Base-by-base conservation (phyloP, 2,329 filamentous ascomycete species). In the Didymella pinodella region DNA sequence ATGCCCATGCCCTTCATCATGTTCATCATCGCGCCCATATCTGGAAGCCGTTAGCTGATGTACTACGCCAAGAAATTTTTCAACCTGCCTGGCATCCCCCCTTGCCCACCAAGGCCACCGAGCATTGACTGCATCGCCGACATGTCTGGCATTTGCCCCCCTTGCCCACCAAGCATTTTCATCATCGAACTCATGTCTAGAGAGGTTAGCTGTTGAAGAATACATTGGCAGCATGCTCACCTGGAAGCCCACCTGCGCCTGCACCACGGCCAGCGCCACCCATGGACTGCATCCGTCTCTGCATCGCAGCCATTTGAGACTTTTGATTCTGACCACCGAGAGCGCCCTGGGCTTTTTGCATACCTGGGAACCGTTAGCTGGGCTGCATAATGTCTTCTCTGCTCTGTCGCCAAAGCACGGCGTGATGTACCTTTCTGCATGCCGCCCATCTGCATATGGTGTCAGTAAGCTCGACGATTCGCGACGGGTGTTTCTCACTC, bases 271-370 rank as follows among this genome's bases (percentile, higher is more conserved):
- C 85, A 1, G 81, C 88, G 32, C 91, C 92, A 32, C 94, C 95
- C 92, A 98, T 96, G 67, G 90, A 92, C 75, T 93, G 91, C 80
- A 99, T 83, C 12, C 93, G 85, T 81, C 97, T 97, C 81, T 99
- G 95, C 93, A 98, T 96, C 2, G 95, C 94, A 0, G 93, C 93
- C 80, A 98, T 86, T 78, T 98, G 94, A 76, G 97, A 92, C 31
- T 92, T 87, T 78, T 95, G 94, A 80, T 97, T 97, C 29, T 89
- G 91, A 44, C 93, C 93, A 28, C 90, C 91, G 88, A 97, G 92
- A 64, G 91, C 92, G 54, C 90, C 90, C 78, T 98, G 93, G 0
- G 93, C 93, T 50, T 90, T 88, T 77, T 97, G 92, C 90, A 98
- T 96, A 75, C 22, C 22, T 22, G 22, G 22, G 22, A 22, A 22